A percentile compares a stretch with the other conserved stretches of the same genome.
Conservation (phyloP, 805 yeast species). For the Debaryomyces maramus region DNA sequence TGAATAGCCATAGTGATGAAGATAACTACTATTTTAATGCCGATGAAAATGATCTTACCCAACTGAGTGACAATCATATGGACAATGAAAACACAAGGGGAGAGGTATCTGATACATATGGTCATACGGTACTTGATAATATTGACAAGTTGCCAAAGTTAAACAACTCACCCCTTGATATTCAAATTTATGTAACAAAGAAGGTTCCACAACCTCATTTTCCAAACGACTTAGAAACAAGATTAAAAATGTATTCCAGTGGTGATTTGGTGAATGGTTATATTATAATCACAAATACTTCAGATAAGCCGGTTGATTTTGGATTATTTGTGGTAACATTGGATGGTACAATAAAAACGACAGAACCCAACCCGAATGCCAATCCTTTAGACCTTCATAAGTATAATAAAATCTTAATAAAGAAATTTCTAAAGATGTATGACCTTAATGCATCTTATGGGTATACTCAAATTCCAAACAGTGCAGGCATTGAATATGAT, state of each 20-base stretch:
- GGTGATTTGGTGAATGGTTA: conserved; percentile 46
- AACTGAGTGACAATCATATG: neutral
- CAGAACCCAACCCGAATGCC: conserved; percentile 20
- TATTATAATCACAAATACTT: conserved; percentile 48
- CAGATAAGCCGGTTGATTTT: conserved; percentile 43
- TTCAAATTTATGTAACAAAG: conserved; percentile 55
- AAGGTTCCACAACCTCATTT: conserved; percentile 47
- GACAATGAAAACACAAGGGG: conserved; percentile 3
- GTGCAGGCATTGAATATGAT: conserved; percentile 49
- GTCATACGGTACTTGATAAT: conserved; percentile 51
- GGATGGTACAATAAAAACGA: conserved; percentile 46
- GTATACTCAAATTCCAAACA: conserved; percentile 48
- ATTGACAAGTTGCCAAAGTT: conserved; percentile 49
- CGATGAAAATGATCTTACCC: conserved; percentile 13
- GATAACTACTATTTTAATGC: conserved; percentile 16
- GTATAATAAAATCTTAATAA: conserved; percentile 36
- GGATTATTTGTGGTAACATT: conserved; percentile 47
- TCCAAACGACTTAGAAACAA: conserved; percentile 43
- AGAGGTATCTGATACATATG: conserved; percentile 25
- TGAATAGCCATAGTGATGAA: conserved; percentile 11
- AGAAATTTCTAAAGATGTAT: conserved; percentile 58
- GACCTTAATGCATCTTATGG: conserved; percentile 60
- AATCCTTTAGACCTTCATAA: conserved; percentile 14
- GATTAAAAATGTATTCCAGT: conserved; percentile 42
- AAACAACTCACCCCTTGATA: conserved; percentile 43